Conservation (phyloP, 805 yeast genomes). For the Pichia insulana region DNA sequence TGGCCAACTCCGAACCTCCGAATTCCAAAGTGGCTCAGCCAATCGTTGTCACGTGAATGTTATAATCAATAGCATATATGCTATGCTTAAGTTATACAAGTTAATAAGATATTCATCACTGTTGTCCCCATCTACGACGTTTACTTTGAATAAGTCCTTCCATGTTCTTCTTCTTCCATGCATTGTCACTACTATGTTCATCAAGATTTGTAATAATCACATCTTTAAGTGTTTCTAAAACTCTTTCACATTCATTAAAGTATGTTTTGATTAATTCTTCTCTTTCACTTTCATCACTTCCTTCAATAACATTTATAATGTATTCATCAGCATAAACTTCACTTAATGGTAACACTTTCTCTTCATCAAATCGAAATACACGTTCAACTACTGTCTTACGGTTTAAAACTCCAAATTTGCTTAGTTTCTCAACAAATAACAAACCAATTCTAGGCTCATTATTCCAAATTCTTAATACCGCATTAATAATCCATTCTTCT, state of each 20-base stretch:
- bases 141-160: conserved; percentile 7
- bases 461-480: conserved; percentile 58
- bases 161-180: conserved; percentile 10
- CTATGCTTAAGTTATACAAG: no score
- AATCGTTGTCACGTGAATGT: no score
- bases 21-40: no score
- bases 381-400: conserved; percentile 32
- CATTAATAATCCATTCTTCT: conserved; percentile 39
- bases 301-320: conserved; percentile 20
- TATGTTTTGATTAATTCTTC: conserved; percentile 17
- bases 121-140: neutral
- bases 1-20: no score
- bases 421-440: conserved; percentile 46
- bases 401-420: conserved; percentile 35
- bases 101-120: no score
- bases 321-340: conserved; percentile 40
- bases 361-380: conserved; percentile 25
- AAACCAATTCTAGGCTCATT: conserved; percentile 57
- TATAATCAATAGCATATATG: no score
- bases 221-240: neutral
- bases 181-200: conserved; percentile 9
- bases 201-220: neutral
- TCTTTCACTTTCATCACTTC: conserved; percentile 11
- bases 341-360: conserved; percentile 27
- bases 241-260: conserved; percentile 3